Evolutionary conservation across 805 yeast species (phyloP).

Genomic region (Candida khao-thaluensis): DNA sequence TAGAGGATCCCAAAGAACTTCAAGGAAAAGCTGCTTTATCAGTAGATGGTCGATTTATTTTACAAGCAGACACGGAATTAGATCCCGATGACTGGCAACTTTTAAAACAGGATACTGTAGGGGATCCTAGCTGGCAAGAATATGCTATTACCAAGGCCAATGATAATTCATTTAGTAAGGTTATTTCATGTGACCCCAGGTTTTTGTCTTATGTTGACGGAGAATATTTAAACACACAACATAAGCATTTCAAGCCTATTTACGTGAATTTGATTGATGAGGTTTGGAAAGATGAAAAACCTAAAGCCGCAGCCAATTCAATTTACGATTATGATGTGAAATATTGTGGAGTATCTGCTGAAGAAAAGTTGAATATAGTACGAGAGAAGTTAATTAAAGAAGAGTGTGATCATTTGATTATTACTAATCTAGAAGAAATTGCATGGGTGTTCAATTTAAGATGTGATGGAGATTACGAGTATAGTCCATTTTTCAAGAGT

Average conservation of each 20-base stretch:
- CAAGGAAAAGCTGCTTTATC: conserved; percentile 74
- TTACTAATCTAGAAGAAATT: conserved; percentile 72
- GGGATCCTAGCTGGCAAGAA: conserved; percentile 73
- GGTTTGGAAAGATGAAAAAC: conserved; percentile 38
- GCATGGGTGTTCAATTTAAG: conserved; percentile 79
- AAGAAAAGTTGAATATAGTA: conserved; percentile 27
- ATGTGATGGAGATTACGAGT: conserved; percentile 72
- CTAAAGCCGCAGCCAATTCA: conserved; percentile 30
- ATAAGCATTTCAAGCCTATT: conserved; percentile 29
- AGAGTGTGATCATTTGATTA: conserved; percentile 39
- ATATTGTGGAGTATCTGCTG: conserved; percentile 35
- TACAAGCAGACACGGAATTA: conserved; percentile 83
- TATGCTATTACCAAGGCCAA: conserved; percentile 60
- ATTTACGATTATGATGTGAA: conserved; percentile 29
- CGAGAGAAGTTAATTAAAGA: conserved; percentile 29
- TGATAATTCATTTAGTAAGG: conserved; percentile 47
- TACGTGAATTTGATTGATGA: conserved; percentile 35
- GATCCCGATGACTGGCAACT: conserved; percentile 72
- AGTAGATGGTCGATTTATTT: conserved; percentile 92
- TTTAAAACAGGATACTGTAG: conserved; percentile 73
- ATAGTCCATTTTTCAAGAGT: conserved; percentile 82
- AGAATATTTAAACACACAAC: conserved; percentile 29
- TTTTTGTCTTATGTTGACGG: conserved; percentile 56
- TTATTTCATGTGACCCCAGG: conserved; percentile 82
- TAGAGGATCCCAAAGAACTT: conserved; percentile 39